Evolutionary conservation across 2,329 filamentous ascomycete species (phyloP).

Genomic region (Penicillium hesseltinei): DNA sequence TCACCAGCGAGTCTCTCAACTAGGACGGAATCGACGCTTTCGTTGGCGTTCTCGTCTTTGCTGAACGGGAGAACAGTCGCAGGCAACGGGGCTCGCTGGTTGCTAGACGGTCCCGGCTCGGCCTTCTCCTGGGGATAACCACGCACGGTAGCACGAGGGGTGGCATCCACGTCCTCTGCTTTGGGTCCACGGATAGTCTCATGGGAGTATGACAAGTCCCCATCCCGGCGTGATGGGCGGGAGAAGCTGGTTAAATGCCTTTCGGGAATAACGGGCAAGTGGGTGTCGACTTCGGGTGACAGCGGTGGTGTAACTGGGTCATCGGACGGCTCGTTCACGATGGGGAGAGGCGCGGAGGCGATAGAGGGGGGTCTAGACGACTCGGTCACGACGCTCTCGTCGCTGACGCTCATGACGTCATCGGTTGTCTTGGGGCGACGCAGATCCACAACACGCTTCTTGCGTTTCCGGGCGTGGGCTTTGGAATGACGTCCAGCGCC

Average conservation of each 20-base stretch:
- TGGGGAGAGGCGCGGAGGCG: slow-evolving; percentile 54
- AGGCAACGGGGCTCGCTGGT: slow-evolving; percentile 28
- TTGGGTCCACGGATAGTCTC: slow-evolving; percentile 22
- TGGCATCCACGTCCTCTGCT: slow-evolving; percentile 32
- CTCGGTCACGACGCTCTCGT: slow-evolving; percentile 43
- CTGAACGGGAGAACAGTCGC: slow-evolving; percentile 38
- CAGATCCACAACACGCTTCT: slow-evolving; percentile 51
- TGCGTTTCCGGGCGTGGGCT: slow-evolving; percentile 44
- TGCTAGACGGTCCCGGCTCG: slow-evolving; percentile 27
- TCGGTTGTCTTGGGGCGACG: slow-evolving; percentile 43
- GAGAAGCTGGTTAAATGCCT: slow-evolving; percentile 32
- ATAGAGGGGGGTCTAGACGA: slow-evolving; percentile 46
- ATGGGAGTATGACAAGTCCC: slow-evolving; percentile 27
- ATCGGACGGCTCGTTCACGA: slow-evolving; percentile 60
- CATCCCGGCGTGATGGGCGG: slow-evolving; percentile 24
- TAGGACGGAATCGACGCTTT: slow-evolving; percentile 48
- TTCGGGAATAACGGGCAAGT: slow-evolving; percentile 37
- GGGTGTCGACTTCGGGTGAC: slow-evolving; percentile 42
- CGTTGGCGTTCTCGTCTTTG: slow-evolving; percentile 28
- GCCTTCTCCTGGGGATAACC: slow-evolving; percentile 27
- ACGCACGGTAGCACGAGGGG: slow-evolving; percentile 33
- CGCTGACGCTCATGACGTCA: slow-evolving; percentile 43
- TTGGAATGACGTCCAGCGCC: slow-evolving; percentile 46
- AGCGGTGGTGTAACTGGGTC: slow-evolving; percentile 54
- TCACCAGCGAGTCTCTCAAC: slow-evolving; percentile 78